Base-by-base conservation (phyloP, 140 eudicot species). In the Oenanthe javanica region DNA sequence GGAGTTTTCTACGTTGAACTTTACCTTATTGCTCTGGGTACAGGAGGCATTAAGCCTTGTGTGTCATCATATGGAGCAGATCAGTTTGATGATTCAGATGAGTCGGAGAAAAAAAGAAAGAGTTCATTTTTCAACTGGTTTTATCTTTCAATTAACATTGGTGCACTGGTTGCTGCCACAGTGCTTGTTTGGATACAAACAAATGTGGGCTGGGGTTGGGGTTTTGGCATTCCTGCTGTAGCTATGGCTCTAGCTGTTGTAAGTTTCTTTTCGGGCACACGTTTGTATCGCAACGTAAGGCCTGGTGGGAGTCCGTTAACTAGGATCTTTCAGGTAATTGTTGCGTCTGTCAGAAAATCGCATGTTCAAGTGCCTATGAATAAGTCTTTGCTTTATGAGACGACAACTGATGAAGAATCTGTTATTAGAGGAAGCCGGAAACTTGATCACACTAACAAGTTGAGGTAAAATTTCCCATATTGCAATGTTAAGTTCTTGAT, bases 281-380 rank as follows among this genome's bases (percentile, higher is more conserved):
- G 91, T 16, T 78, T 93, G 87, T 93, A 93, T 45, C 86, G 98
- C 72, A 86, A 86, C 50, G 97, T 87, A 80, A 86, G 75, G 83
- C 97, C 97, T 9, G 86, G 98, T 16, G 98, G 98, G 55, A 93
- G 98, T 66, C 98, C 97, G 15, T 75, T 93, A 77, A 93, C 97
- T 40, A 88, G 97, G n/a, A 88, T 91, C 0, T 84, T 79, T 72
- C 98, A 93, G 79, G 97, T 93, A 43, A 55, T 91, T 8, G 93
- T 87, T 61, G 97, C 97, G 45, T 83, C 93, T 8, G 79, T 87
- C 75, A 89, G 93, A 45, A 93, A 93, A 82, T 67, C 73, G 10
- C 70, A 38, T 6, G 89, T 89, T n/a, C 73, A 54, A 31, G 83
- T 91, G 67, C 98, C 98, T 1, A n/a, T 55, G 46, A 93, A 93